These are phyloP conservation scores for Sisymbrium irio DNA, from an alignment of 345 rosid species.

Conservation along the genomic window DNA sequence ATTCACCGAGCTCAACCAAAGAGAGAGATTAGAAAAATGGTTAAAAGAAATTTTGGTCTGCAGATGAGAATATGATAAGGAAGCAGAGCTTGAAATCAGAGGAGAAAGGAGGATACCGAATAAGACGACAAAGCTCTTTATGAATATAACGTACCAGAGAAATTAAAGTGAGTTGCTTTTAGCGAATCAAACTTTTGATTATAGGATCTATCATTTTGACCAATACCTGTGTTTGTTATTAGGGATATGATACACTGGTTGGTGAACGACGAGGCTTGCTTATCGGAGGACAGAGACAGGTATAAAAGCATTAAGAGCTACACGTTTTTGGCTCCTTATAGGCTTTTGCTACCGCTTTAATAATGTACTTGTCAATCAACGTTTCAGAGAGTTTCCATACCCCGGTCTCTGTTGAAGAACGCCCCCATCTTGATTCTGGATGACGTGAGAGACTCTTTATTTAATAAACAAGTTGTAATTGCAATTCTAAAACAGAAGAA, in stretches of 20 bases:
- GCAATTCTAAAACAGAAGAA: no score
- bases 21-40: no score
- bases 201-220: no score
- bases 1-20: no score
- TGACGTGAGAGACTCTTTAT: conserved; percentile 49
- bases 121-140: no score
- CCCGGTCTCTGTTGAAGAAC: conserved; percentile 82
- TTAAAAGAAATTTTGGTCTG: no score
- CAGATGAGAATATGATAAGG: no score
- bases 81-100: no score
- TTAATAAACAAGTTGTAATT: background rate
- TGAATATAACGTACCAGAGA: no score
- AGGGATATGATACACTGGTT: conserved; percentile 92
- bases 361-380: conserved; percentile 4
- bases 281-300: conserved; percentile 98
- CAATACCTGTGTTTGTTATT: conserved; percentile 26
- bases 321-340: background rate
- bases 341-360: background rate
- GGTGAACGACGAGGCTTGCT: conserved; percentile 92
- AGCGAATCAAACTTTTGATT: no score
- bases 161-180: no score
- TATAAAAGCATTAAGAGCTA: conserved; percentile 23
- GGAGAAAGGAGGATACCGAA: no score
- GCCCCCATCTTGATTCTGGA: conserved; percentile 84
- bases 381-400: conserved; percentile 86